phyloP scores from a whole-genome alignment of 75 land plant species.

The Selaginella moellendorffii region DNA sequence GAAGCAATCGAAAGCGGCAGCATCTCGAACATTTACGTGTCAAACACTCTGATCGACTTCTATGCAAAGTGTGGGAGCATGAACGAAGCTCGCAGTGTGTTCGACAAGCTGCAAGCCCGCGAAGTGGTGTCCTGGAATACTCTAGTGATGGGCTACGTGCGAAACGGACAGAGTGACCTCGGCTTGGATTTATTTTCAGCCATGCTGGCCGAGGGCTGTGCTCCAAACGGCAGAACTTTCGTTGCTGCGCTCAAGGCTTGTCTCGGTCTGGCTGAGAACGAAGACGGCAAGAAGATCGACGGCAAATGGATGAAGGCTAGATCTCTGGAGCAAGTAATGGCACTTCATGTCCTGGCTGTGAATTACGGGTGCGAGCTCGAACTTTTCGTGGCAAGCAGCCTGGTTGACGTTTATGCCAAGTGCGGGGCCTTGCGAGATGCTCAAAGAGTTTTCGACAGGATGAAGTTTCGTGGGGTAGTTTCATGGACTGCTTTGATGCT shows the following conservation, averaged over 20 bases:
- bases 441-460: background rate
- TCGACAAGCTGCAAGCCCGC: slow-evolving; percentile 24
- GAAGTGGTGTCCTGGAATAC: background rate
- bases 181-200: too few relatives aligned
- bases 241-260: too few relatives aligned
- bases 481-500: background rate
- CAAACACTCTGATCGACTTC: slow-evolving; percentile 38
- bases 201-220: too few relatives aligned
- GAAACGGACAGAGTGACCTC: too few relatives aligned
- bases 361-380: too few relatives aligned
- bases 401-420: background rate
- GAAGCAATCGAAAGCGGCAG: slow-evolving; percentile 14
- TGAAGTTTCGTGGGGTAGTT: background rate
- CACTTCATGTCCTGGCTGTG: too few relatives aligned
- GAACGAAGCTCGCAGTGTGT: slow-evolving; percentile 23
- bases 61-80: slow-evolving; percentile 44
- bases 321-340: too few relatives aligned
- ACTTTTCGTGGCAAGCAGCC: background rate
- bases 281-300: too few relatives aligned
- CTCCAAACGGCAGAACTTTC: too few relatives aligned
- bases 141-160: background rate
- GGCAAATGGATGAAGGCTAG: too few relatives aligned
- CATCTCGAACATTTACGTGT: slow-evolving; percentile 21
- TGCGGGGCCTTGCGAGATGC: background rate
- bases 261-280: too few relatives aligned